Conservation (phyloP, 345 rosid species). For the Lagerstroemia speciosa region DNA sequence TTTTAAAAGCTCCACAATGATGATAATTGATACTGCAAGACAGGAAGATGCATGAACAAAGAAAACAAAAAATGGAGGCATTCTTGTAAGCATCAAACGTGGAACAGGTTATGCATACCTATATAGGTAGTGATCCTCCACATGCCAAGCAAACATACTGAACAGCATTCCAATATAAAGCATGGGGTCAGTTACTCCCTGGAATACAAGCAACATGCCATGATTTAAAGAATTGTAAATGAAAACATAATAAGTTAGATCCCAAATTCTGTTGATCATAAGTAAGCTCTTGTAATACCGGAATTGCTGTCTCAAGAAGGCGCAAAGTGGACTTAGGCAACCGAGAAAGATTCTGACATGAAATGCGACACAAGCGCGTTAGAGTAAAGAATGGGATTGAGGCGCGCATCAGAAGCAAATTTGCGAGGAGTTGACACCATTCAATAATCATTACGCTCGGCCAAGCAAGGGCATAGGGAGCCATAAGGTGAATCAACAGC, state of each 20-base stretch:
- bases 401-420: neutral
- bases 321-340: slow-evolving; percentile 79
- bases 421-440: neutral
- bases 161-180: slow-evolving; percentile 99
- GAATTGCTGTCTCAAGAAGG: slow-evolving; percentile 76
- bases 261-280: neutral
- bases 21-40: slow-evolving; percentile 87
- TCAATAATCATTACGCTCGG: neutral
- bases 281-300: slow-evolving; percentile 38
- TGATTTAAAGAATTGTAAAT: neutral
- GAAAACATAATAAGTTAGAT: neutral
- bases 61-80: slow-evolving; percentile 6
- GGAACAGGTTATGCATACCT: slow-evolving; percentile 37
- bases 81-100: neutral
- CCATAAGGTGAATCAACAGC: neutral
- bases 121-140: slow-evolving; percentile 95
- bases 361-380: slow-evolving; percentile 5
- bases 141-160: slow-evolving; percentile 99
- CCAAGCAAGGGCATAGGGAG: neutral
- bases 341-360: slow-evolving; percentile 72
- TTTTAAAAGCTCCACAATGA: slow-evolving; percentile 98
- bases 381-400: neutral
- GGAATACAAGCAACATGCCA: slow-evolving; percentile 22
- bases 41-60: neutral
- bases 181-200: slow-evolving; percentile 99